Percentiles rank a stretch among this genome's conserved stretches.
These are phyloP conservation scores for Cutaneotrichosporon spelunceum DNA, from an alignment of 1,284 basidiomycete genomes.

Conservation along the genomic window DNA sequence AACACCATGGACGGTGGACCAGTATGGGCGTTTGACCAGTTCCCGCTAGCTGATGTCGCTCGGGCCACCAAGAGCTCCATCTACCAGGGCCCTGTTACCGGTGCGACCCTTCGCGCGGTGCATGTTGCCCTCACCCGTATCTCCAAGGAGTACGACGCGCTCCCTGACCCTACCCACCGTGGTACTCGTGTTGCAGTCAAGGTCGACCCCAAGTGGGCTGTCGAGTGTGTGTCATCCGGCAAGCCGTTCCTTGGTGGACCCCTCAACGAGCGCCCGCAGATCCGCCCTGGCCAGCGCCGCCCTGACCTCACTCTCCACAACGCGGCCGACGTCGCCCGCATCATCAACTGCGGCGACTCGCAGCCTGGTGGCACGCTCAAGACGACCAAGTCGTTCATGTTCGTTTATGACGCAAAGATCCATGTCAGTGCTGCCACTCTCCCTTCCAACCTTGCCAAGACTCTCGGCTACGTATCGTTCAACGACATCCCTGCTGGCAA, in stretches of 20 bases:
- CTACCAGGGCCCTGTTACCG: constrained; percentile 52
- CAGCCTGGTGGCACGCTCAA: constrained; percentile 53
- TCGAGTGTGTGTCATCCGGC: constrained; percentile 36
- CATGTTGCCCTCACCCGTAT: constrained; percentile 50
- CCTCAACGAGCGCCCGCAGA: constrained; percentile 50
- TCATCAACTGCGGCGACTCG: constrained; percentile 52
- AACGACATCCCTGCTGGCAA: constrained; percentile 40
- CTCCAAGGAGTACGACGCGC: constrained; percentile 16
- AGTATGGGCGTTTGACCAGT: constrained; percentile 55
- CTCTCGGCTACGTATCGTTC: constrained; percentile 21
- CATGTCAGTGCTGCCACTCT: constrained; percentile 33
- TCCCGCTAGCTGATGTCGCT: constrained; percentile 43
- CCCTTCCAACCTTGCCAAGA: constrained; percentile 27
- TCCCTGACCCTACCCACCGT: constrained; percentile 19
- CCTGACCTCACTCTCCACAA: constrained; percentile 41
- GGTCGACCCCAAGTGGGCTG: constrained; percentile 28
- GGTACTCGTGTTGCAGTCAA: constrained; percentile 11
- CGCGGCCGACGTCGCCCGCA: constrained; percentile 47
- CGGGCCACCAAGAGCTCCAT: constrained; percentile 51
- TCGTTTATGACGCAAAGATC: constrained; percentile 52
- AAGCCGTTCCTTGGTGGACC: constrained; percentile 48
- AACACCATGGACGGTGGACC: constrained; percentile 54
- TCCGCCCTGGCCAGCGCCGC: constrained; percentile 47
- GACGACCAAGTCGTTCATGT: constrained; percentile 43
- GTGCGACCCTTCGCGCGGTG: constrained; percentile 48